phyloP scores from a whole-genome alignment of 2,329 filamentous ascomycete species.

The Microascus cirrosus region DNA sequence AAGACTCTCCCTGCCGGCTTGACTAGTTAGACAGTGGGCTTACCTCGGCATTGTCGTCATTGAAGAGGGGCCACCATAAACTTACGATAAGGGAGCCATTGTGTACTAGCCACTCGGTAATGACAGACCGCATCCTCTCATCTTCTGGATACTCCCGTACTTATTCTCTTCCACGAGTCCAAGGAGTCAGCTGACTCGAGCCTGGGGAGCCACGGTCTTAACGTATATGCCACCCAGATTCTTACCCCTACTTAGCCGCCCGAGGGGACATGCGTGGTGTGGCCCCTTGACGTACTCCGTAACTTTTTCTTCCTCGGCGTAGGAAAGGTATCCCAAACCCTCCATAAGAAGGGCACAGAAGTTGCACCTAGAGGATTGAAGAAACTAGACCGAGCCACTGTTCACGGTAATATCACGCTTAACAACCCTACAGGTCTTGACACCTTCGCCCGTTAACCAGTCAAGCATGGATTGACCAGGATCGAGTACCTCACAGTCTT shows the following conservation, averaged over 20 bases:
- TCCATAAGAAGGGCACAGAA: conserved; percentile 12
- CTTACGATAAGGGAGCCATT: neutral
- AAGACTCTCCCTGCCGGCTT: neutral
- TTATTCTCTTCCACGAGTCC: neutral
- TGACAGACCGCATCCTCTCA: neutral
- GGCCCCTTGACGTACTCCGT: neutral
- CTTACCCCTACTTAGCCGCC: neutral
- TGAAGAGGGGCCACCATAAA: neutral
- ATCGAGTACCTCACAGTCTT: conserved; percentile 17
- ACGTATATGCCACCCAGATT: no score
- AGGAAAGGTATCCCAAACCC: conserved; percentile 20
- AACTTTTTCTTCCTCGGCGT: neutral
- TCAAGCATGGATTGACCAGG: conserved; percentile 16
- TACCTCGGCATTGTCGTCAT: neutral
- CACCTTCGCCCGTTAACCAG: neutral
- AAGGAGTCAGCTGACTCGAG: neutral
- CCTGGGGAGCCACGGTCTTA: neutral
- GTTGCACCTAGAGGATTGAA: conserved; percentile 14
- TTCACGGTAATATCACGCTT: conserved; percentile 17
- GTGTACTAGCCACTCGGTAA: neutral
- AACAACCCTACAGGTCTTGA: conserved; percentile 10
- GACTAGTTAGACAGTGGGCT: neutral
- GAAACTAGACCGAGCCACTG: conserved; percentile 16
- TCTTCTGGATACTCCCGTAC: neutral
- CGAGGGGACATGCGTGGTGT: neutral